Evolutionary conservation across 2,329 filamentous ascomycete species (phyloP), one percentile per base, ranked within the genome.

Genomic region (Colletotrichum destructivum): DNA sequence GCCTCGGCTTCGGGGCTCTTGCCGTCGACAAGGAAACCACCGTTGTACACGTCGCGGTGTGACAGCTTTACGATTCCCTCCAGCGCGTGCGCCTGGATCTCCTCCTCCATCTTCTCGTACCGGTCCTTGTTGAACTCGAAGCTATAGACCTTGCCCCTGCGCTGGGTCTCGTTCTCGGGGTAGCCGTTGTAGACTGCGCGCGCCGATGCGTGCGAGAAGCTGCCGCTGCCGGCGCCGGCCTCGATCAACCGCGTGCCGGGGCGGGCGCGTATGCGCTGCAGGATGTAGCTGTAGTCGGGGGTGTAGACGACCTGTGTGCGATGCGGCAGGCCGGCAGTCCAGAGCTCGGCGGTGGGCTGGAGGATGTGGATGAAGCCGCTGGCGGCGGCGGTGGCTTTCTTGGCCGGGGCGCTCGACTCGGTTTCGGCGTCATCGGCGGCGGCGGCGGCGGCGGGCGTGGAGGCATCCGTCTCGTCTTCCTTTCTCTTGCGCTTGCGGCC

Each of bases 301-400:
- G 93, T 95, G 80, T 96, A 96, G 64, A 96, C 94, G 47, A 96
- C 94, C 79, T 96, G 94, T 0, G 94, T 96, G 72, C 94, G 87
- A 79, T 96, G 94, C 1, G 94, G 94, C 59, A 96, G 82, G 69
- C 92, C 94, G 66, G 89, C 88, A 0, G 94, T 96, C 94, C 94
- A 96, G 26, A 93, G 87, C 80, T 96, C 94, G 5, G 94, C 93
- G 0, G 93, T 95, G 0, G 94, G 94, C 15, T 91, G 91, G 18
- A 96, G 85, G 21, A 96, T 84, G 81, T 96, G 94, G 61, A 94
- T 88, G 80, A 96, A 96, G 31, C 94, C 94, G 75, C 90, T 88
- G 2, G 87, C 76, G 0, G 90, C 90, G 16, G 88, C 84, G 0
- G 88, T 80, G 2, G 87, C 85, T 72, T 86, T 85, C 73, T 87